Base-by-base conservation (phyloP, 805 yeast species). In the Kodamaea leandrae region DNA sequence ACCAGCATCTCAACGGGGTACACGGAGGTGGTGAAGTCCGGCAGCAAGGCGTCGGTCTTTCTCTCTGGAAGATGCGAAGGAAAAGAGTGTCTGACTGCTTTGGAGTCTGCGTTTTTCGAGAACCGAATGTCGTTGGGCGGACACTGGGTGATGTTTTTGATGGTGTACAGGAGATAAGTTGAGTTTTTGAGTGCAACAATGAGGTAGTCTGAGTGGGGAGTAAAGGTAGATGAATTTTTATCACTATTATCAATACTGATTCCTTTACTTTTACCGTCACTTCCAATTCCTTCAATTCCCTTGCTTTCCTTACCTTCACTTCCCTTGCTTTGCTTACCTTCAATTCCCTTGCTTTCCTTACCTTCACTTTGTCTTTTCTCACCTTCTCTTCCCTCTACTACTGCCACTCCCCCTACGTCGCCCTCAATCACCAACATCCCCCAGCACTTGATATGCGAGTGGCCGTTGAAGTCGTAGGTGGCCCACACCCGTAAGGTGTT, bases 401-500 rank as follows among this genome's bases (percentile, higher is more conserved):
- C 48, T 1, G 57, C 35, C 3, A 60, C 53, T 14, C 55, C 37
- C 14, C 42, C 52, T 24, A 45, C 46, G 10, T 32, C 19, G 3
- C 35, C 27, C 12, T 47, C 39, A 36, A 68, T 45, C 29, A 68
- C 66, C 26, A 68, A 46, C 3, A 73, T 61, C 1, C 82, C 83
- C 79, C 86, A 80, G 34, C 68, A 64, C 45, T 71, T 79, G 15
- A 82, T 70, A 33, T 73, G 74, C 41, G 73, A 76, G 28, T 76
- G 80, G n/a, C 74, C 75, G 27, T 76, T 81, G 39, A 71, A 62
- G 46, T 80, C 84, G 57, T 74, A 78, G 14, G 83, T 75, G 0
- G 84, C 75, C 86, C 90, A 88, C 0, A 84, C 73, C 20, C 88
- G 67, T 32, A 90, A 53, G 8, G 71, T 67, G 5, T 72, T 63